phyloP scores from a whole-genome alignment of 805 yeast genomes.

The Lachancea nothofagi region DNA sequence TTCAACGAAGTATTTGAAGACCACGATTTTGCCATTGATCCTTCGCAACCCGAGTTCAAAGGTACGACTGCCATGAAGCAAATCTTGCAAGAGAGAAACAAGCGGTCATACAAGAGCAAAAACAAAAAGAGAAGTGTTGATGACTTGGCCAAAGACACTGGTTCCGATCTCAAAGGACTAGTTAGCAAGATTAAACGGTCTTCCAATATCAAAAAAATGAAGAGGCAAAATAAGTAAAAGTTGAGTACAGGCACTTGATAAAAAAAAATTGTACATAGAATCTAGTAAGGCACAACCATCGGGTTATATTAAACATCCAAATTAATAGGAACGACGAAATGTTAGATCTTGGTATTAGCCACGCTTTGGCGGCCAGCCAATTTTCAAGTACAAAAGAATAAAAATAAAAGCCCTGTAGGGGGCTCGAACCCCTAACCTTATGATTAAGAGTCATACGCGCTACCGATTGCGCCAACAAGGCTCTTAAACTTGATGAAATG shows the following conservation, averaged over 20 bases:
- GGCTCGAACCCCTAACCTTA: slow-evolving; percentile 28
- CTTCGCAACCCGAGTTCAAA: slow-evolving; percentile 84
- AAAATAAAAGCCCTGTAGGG: slow-evolving; percentile 24
- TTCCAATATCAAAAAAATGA: slow-evolving; percentile 29
- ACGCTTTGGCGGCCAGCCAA: neutral
- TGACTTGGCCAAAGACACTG: slow-evolving; percentile 8
- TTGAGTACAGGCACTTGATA: no score
- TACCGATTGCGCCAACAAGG: slow-evolving; percentile 29
- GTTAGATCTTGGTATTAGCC: neutral
- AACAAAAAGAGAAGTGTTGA: slow-evolving; percentile 16
- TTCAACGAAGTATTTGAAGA: slow-evolving; percentile 77
- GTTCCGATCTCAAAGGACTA: slow-evolving; percentile 25
- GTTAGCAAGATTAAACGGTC: slow-evolving; percentile 46
- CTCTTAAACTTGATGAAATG: slow-evolving; percentile 5
- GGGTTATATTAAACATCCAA: no score
- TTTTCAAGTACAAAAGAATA: neutral
- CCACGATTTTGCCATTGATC: slow-evolving; percentile 91
- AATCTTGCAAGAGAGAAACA: slow-evolving; percentile 68
- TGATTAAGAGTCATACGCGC: slow-evolving; percentile 24
- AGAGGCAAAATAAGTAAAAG: slow-evolving; percentile 11
- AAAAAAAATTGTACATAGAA: no score
- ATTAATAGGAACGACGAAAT: neutral
- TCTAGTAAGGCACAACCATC: no score
- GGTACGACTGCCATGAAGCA: slow-evolving; percentile 82
- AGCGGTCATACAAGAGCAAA: slow-evolving; percentile 36